Conservation (phyloP, 225 moss, liverwort and hornwort species). For the Physcomitrium patens region DNA sequence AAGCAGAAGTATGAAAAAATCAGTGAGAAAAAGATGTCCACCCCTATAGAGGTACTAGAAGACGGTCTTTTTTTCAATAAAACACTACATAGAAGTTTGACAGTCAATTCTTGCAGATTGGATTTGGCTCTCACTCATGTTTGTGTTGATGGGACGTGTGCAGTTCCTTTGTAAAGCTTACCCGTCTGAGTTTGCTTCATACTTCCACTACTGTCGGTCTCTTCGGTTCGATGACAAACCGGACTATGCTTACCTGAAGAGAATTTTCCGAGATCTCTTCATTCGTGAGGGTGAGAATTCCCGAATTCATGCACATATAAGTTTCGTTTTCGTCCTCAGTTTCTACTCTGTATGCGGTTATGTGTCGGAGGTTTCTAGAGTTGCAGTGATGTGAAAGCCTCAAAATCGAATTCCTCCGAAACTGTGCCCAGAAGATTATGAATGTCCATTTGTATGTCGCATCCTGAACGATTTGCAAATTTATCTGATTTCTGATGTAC, state of each 20-base stretch:
- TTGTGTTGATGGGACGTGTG: constrained; percentile 20
- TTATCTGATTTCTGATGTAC: neutral
- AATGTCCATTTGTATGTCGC: neutral
- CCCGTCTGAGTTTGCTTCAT: constrained; percentile 56
- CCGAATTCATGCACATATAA: neutral
- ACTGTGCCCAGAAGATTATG: neutral
- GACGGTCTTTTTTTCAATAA: neutral
- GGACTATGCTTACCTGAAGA: constrained; percentile 52
- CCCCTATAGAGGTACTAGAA: constrained; percentile 79
- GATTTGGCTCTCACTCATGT: constrained; percentile 15
- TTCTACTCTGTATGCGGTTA: neutral
- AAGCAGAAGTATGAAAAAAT: constrained; percentile 99
- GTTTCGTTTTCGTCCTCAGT: neutral
- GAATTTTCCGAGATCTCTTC: constrained; percentile 62
- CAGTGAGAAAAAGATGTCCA: constrained; percentile 98
- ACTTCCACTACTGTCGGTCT: constrained; percentile 55
- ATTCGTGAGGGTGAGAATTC: constrained; percentile 51
- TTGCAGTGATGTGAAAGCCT: neutral
- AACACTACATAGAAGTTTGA: neutral
- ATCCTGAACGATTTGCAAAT: neutral
- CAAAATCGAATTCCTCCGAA: neutral
- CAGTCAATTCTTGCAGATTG: neutral
- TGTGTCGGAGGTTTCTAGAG: neutral
- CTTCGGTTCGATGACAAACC: constrained; percentile 52
- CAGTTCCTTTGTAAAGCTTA: constrained; percentile 62